Evolutionary conservation across 768 basidiomycete genomes (phyloP), one percentile per base, ranked within the genome.

Genomic region (Vishniacozyma victoriae): DNA sequence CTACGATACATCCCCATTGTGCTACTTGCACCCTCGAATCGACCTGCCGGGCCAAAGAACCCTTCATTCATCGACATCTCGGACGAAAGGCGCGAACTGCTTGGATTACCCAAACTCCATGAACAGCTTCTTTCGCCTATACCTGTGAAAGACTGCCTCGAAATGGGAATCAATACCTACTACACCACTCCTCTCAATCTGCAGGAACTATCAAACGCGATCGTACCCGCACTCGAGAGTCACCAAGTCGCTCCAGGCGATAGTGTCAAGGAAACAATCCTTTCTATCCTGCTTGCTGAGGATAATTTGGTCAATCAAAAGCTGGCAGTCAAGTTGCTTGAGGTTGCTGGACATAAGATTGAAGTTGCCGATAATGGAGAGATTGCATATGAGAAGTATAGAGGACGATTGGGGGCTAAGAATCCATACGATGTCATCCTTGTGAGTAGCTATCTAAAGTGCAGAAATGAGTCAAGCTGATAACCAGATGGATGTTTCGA

Each of bases 311-410:
- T 73, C 47, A 71, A 71, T 45, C 70, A 71, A 54, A 93, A 93
- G 71, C 75, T 97, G 7, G 95, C 95, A 0, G 85, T 95, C 53
- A 95, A 93, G 77, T 87, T 97, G 52, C 76, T 99, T 13, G 93
- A 97, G 74, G 90, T 87, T 66, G 91, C 91, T 46, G 92, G 95
- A 0, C 95, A 97, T 66, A 79, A 82, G 7, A 90, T 95, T 20
- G 89, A 95, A 76, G 90, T 97, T 48, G 95, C 92, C 15, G 93
- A 97, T 77, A 97, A 99, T 67, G 93, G 93, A 6, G 85, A 84
- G 55, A 76, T 95, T 48, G 93, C 93, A 0, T 82, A 96, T 26
- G 91, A 96, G 74, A 79, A 80, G 49, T 76, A 89, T 41, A 61
- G 55, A 50, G 48, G 65, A 39, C 38, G 54, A 57, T 60, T 85